A percentile compares a stretch with the other conserved stretches of the same genome.
Conservation (phyloP, 225 moss, liverwort and hornwort genomes). For the Sphagnum contortum region DNA sequence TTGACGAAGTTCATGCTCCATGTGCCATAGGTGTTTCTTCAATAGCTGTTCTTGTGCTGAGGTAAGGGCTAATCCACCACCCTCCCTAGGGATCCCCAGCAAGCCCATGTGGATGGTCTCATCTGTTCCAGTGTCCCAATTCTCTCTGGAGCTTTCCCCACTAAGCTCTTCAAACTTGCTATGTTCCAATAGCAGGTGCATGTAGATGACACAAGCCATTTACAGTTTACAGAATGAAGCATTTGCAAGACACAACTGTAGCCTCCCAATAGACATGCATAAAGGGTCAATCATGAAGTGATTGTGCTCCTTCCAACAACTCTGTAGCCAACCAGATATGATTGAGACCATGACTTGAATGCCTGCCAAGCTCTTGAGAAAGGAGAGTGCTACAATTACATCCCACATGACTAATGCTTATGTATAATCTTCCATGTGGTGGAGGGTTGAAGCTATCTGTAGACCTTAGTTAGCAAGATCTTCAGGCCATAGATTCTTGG, state of each 20-base stretch:
- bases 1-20: slow-evolving; percentile 84
- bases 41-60: slow-evolving; percentile 25
- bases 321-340: slow-evolving; percentile 54
- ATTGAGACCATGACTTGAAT: slow-evolving; percentile 31
- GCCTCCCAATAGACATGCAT: slow-evolving; percentile 8
- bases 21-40: slow-evolving; percentile 42
- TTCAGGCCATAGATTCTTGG: slow-evolving; percentile 21
- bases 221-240: slow-evolving; percentile 80
- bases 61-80: slow-evolving; percentile 16
- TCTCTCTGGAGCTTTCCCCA: slow-evolving; percentile 23
- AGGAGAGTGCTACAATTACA: slow-evolving; percentile 44
- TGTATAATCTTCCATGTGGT: slow-evolving; percentile 53
- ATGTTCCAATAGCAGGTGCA: slow-evolving; percentile 51
- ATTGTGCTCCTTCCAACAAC: slow-evolving; percentile 42
- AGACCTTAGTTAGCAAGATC: slow-evolving; percentile 39
- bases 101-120: slow-evolving; percentile 13
- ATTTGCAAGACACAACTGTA: slow-evolving; percentile 34
- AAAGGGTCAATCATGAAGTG: slow-evolving; percentile 7
- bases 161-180: slow-evolving; percentile 43
- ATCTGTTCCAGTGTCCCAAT: slow-evolving; percentile 21
- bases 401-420: slow-evolving; percentile 76
- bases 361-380: slow-evolving; percentile 38
- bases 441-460: slow-evolving; percentile 53
- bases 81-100: not conserved
- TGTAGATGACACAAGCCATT: slow-evolving; percentile 61